Base-by-base conservation (phyloP, 2,329 filamentous ascomycete genomes). In the Ascochyta clinopodiicola region DNA sequence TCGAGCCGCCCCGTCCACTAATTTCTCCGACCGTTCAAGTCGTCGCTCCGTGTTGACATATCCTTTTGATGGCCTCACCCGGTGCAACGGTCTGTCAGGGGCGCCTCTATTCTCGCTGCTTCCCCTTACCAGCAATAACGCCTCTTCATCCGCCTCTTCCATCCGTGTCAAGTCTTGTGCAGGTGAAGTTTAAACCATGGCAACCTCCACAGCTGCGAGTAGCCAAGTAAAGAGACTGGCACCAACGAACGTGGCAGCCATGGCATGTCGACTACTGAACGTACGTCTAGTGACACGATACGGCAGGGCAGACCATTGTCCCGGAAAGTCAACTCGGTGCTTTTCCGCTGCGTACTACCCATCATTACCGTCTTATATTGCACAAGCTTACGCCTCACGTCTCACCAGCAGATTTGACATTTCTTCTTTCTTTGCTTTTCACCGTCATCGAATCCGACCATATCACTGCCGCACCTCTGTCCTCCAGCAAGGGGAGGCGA, bases 341-440 rank as follows among this genome's bases (percentile, higher is more conserved):
- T 50, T 55, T 50, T 45, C n/a, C 21, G 19, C 17, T 7, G 38
- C 32, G 44, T 44, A 21, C 29, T 27, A 38, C 44, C 39, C n/a
- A n/a, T 10, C 31, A 19, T 25, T 43, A 38, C 34, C 34, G 29
- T 21, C 27, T n/a, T 12, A 7, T n/a, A 39, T 24, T 8, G 13
- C 25, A 44, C 40, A 49, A 40, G 22, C 40, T 24, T n/a, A 25
- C 45, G 40, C 40, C 45, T 24, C 35, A n/a, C 36, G 40, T 55
- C 29, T 50, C 45, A 49, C 35, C 13, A 39, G 35, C 17, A 2
- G 15, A 24, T 39, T 50, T 45, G 45, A n/a, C 9, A 19, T 40
- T 44, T 55, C 24, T 29, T 38, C 22, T 42, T 25, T 37, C 17
- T 21, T 37, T 37, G 25, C 35, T 50, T 50, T 35, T 44, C 17